phyloP scores from a whole-genome alignment of 805 yeast genomes.

The Yarrowia sp. region DNA sequence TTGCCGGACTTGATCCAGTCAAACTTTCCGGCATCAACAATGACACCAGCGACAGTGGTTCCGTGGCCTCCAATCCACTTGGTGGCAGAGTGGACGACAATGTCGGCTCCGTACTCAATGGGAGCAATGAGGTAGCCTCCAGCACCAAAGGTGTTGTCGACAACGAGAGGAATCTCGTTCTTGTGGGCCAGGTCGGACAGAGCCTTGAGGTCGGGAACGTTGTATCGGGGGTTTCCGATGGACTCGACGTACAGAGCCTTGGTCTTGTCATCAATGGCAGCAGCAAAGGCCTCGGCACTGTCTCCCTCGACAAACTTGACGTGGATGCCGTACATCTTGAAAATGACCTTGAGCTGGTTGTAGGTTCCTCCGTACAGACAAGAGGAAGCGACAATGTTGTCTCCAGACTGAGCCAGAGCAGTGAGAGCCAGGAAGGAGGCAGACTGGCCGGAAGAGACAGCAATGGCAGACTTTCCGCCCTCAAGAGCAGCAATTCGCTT shows the following conservation, averaged over 20 bases:
- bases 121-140: slow-evolving; percentile 89
- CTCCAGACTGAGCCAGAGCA: slow-evolving; percentile 82
- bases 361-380: slow-evolving; percentile 93
- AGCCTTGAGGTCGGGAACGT: slow-evolving; percentile 84
- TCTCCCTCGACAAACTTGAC: slow-evolving; percentile 84
- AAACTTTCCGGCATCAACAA: slow-evolving; percentile 88
- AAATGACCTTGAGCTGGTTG: slow-evolving; percentile 89
- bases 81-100: slow-evolving; percentile 90
- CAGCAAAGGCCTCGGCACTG: slow-evolving; percentile 63
- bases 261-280: slow-evolving; percentile 74
- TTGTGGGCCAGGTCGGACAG: slow-evolving; percentile 75
- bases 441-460: slow-evolving; percentile 93
- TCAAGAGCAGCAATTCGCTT: slow-evolving; percentile 89
- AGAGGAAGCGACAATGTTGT: slow-evolving; percentile 82
- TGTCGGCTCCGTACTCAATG: slow-evolving; percentile 84
- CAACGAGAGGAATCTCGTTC: slow-evolving; percentile 84
- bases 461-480: slow-evolving; percentile 86
- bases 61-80: slow-evolving; percentile 99
- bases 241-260: slow-evolving; percentile 87
- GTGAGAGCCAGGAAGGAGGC: slow-evolving; percentile 85
- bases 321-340: slow-evolving; percentile 84
- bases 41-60: slow-evolving; percentile 86
- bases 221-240: slow-evolving; percentile 89
- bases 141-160: slow-evolving; percentile 95
- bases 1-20: slow-evolving; percentile 82